Conservation (phyloP, 192 early-diverging fungal genomes). For the Umbelopsis ramanniana region DNA sequence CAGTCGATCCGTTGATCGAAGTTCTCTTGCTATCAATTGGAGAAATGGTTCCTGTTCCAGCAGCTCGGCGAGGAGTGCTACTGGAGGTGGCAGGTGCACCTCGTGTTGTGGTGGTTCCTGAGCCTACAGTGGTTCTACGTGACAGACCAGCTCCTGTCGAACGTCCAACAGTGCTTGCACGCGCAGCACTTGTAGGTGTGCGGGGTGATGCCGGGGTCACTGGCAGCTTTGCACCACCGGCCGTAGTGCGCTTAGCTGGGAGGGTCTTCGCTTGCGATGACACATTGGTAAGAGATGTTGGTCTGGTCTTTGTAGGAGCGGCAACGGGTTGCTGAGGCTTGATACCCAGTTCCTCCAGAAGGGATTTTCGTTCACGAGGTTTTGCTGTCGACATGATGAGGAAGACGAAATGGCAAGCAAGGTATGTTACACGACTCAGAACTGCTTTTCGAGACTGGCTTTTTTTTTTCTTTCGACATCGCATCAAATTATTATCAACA, state of each 20-base stretch:
- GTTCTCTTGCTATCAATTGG: slow-evolving; percentile 5
- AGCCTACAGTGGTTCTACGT: slow-evolving; percentile 6
- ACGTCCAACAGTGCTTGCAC: slow-evolving; percentile 2
- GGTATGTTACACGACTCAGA: background rate
- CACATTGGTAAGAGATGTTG: slow-evolving; percentile 2
- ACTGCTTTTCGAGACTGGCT: slow-evolving; percentile 1
- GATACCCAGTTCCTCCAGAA: slow-evolving; percentile 19
- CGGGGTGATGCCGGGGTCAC: slow-evolving; percentile 6
- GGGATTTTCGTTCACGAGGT: slow-evolving; percentile 15
- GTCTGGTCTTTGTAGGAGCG: slow-evolving; percentile 12
- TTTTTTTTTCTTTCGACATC: background rate
- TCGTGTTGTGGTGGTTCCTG: background rate
- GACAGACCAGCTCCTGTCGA: background rate
- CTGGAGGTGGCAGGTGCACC: slow-evolving; percentile 3
- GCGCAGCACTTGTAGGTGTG: slow-evolving; percentile 11
- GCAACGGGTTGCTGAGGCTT: slow-evolving; percentile 12
- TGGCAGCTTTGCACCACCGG: background rate
- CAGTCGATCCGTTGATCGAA: background rate
- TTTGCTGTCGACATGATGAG: slow-evolving; percentile 21
- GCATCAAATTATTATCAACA: background rate
- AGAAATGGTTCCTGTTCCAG: background rate
- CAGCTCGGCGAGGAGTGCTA: background rate
- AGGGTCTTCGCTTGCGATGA: slow-evolving; percentile 14
- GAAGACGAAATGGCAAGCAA: background rate
- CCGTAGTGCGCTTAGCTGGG: background rate